Evolutionary conservation across 2,329 filamentous ascomycete species (phyloP).

Genomic region (Hymenoscyphus repandus): DNA sequence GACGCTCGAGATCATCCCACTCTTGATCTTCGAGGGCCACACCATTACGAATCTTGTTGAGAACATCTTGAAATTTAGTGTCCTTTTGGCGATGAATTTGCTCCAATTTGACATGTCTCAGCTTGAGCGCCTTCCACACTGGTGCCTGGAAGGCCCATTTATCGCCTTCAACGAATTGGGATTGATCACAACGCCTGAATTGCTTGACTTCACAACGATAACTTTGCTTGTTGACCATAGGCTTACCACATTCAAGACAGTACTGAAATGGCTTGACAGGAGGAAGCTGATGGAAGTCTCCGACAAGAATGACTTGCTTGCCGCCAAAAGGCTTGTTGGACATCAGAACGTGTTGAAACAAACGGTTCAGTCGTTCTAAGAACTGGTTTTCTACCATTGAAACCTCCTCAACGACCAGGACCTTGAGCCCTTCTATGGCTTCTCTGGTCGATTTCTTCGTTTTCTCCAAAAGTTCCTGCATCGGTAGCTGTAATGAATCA

Average conservation of each 20-base stretch:
- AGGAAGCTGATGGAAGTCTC: constrained; percentile 28
- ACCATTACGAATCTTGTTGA: constrained; percentile 27
- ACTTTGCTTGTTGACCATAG: constrained; percentile 6
- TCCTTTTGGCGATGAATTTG: constrained; percentile 29
- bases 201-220: constrained; percentile 4
- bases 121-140: constrained; percentile 21
- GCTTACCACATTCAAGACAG: constrained; percentile 22
- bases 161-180: constrained; percentile 12
- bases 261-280: constrained; percentile 26
- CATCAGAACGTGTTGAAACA: constrained; percentile 15
- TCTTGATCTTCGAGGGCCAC: constrained; percentile 12
- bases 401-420: constrained; percentile 27
- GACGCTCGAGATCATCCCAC: constrained; percentile 19
- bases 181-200: constrained; percentile 1
- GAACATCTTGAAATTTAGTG: constrained; percentile 19
- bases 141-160: constrained; percentile 28
- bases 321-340: constrained; percentile 22
- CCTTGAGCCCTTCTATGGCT: constrained; percentile 9
- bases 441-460: constrained; percentile 1
- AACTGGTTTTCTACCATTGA: constrained; percentile 29
- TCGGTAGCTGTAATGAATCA: constrained; percentile 18
- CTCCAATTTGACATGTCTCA: constrained; percentile 22
- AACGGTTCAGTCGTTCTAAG: constrained; percentile 21
- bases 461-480: constrained; percentile 6
- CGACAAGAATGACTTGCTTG: constrained; percentile 27